Conservation (phyloP, 1,284 basidiomycete genomes). For the Laetiporus sulphureus region DNA sequence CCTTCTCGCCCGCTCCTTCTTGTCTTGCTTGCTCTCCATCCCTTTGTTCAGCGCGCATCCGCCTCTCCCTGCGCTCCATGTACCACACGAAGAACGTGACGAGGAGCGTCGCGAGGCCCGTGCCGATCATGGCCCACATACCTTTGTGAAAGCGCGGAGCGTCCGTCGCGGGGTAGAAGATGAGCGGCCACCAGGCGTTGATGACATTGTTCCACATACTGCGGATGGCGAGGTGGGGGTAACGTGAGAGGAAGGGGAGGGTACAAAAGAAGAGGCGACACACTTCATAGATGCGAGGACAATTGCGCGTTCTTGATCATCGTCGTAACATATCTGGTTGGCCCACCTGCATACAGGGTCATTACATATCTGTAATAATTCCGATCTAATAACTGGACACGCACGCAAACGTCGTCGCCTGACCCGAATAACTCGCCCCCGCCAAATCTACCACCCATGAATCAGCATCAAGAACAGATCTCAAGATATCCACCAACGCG, state of each 20-base stretch:
- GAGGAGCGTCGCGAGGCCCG: slow-evolving; percentile 45
- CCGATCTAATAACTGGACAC: slow-evolving; percentile 16
- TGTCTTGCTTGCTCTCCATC: slow-evolving; percentile 1
- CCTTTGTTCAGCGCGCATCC: slow-evolving; percentile 2
- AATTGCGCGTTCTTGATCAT: slow-evolving; percentile 58
- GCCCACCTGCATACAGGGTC: slow-evolving; percentile 42
- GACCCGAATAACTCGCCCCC: slow-evolving; percentile 59
- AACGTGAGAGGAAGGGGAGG: too few species aligned
- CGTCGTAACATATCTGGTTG: slow-evolving; percentile 64
- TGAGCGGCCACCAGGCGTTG: slow-evolving; percentile 66
- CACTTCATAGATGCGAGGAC: slow-evolving; percentile 70
- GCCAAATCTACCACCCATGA: slow-evolving; percentile 39
- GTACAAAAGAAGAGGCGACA: slow-evolving; percentile 11
- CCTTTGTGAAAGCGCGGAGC: slow-evolving; percentile 58
- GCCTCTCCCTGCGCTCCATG: slow-evolving; percentile 41
- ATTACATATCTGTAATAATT: background rate
- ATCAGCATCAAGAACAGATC: background rate
- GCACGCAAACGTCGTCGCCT: slow-evolving; percentile 64
- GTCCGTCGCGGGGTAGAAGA: slow-evolving; percentile 63
- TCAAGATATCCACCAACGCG: background rate
- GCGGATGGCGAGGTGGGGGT: too few species aligned
- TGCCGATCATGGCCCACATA: slow-evolving; percentile 62
- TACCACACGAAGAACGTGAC: slow-evolving; percentile 53
- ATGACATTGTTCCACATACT: slow-evolving; percentile 70
- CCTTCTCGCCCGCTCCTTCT: slow-evolving; percentile 1